Conservation (phyloP, 495 filamentous ascomycete genomes). For the Penicillium coprophilum region DNA sequence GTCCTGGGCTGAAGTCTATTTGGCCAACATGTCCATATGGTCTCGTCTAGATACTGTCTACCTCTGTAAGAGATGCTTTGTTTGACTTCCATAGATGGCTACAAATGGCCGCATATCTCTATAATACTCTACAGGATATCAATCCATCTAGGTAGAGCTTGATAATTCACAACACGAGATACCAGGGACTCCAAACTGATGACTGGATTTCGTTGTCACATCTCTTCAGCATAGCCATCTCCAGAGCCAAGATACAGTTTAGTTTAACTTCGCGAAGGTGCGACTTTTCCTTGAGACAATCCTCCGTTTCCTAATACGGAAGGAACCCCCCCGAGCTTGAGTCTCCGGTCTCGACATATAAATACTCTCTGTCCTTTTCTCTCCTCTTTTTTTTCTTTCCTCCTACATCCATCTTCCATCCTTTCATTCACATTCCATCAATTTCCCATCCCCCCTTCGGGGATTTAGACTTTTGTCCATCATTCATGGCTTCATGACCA, state of each 20-base stretch:
- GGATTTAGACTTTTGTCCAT: background rate
- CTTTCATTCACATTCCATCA: background rate
- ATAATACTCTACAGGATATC: background rate
- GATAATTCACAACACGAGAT: background rate
- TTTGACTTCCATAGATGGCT: background rate
- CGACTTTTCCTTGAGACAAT: background rate
- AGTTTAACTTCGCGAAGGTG: background rate
- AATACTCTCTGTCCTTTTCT: background rate
- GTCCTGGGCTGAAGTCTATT: background rate
- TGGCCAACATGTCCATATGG: background rate
- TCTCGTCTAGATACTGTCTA: background rate
- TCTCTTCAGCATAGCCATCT: background rate
- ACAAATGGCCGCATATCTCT: background rate
- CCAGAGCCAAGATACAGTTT: background rate
- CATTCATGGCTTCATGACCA: background rate
- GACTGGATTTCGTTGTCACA: background rate
- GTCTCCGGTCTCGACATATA: slow-evolving; percentile 5
- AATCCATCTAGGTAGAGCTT: background rate
- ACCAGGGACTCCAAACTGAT: background rate
- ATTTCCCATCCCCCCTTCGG: background rate
- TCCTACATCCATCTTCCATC: slow-evolving; percentile 1
- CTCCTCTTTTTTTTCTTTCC: slow-evolving; percentile 12
- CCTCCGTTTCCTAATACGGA: background rate
- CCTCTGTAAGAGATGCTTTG: background rate
- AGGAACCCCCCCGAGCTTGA: background rate